Percentiles rank a stretch among this genome's conserved stretches.
These are phyloP conservation scores for Trichoderma sp. DNA, from an alignment of 2,329 filamentous ascomycete species.

Conservation along the genomic window DNA sequence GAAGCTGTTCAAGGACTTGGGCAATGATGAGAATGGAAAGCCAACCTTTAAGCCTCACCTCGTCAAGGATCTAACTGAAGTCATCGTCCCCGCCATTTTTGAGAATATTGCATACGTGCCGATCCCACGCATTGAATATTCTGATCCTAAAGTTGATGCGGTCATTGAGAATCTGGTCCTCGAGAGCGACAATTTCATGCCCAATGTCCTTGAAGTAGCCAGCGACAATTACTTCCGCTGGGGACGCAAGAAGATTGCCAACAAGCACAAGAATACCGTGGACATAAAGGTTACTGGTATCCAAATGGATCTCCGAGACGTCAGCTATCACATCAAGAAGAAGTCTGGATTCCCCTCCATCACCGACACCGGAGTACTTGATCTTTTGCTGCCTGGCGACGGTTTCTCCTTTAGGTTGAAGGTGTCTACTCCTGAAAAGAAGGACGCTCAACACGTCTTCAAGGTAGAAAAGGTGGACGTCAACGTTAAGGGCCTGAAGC, in stretches of 20 bases:
- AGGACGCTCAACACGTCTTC: slow-evolving; percentile 80
- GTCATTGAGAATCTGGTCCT: slow-evolving; percentile 93
- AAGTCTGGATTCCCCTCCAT: slow-evolving; percentile 90
- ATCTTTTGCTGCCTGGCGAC: slow-evolving; percentile 81
- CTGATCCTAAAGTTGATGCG: slow-evolving; percentile 77
- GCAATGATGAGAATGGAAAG: slow-evolving; percentile 81
- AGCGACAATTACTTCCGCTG: slow-evolving; percentile 94
- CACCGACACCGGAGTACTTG: slow-evolving; percentile 82
- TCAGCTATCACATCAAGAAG: slow-evolving; percentile 92
- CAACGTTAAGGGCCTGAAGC: slow-evolving; percentile 73
- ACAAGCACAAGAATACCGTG: slow-evolving; percentile 75
- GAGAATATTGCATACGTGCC: slow-evolving; percentile 87
- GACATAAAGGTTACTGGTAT: slow-evolving; percentile 85
- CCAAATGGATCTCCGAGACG: slow-evolving; percentile 87
- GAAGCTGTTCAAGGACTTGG: slow-evolving; percentile 85
- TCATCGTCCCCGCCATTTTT: slow-evolving; percentile 80
- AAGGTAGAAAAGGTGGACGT: slow-evolving; percentile 89
- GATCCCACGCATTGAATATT: slow-evolving; percentile 90
- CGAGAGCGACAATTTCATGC: slow-evolving; percentile 94
- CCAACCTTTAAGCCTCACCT: slow-evolving; percentile 88
- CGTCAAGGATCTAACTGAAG: slow-evolving; percentile 80
- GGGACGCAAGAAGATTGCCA: slow-evolving; percentile 83
- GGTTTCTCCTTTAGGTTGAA: slow-evolving; percentile 92
- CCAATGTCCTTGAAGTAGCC: slow-evolving; percentile 82
- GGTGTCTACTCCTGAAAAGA: slow-evolving; percentile 74